Conservation (phyloP, 2,329 filamentous ascomycete genomes). For the Neoarthrinium moseri region DNA sequence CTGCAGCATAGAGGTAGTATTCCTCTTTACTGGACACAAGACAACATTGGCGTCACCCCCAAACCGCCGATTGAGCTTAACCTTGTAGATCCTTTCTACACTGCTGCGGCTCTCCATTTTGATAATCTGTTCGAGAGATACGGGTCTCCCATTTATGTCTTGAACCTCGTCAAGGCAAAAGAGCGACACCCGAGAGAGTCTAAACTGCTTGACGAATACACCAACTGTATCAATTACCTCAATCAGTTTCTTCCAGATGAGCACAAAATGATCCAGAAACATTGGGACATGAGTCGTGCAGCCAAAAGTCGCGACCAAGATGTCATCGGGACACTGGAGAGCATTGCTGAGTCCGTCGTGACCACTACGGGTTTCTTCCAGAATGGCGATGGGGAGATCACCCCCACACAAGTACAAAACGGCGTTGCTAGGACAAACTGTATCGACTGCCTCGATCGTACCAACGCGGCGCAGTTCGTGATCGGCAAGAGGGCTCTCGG, state of each 20-base stretch:
- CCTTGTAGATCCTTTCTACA: conserved; percentile 94
- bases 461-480: conserved; percentile 96
- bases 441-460: conserved; percentile 95
- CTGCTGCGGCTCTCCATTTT: conserved; percentile 89
- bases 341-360: conserved; percentile 85
- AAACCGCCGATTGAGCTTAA: conserved; percentile 96
- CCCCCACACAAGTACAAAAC: conserved; percentile 74
- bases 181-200: conserved; percentile 89
- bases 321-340: conserved; percentile 88
- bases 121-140: conserved; percentile 93
- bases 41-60: conserved; percentile 89
- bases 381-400: conserved; percentile 74
- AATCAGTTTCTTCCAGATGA: conserved; percentile 87
- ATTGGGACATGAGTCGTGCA: conserved; percentile 97
- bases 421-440: conserved; percentile 95
- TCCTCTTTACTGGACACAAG: conserved; percentile 95
- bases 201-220: conserved; percentile 85
- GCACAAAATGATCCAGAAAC: conserved; percentile 88
- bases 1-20: conserved; percentile 97
- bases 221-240: conserved; percentile 82
- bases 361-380: conserved; percentile 90
- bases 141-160: conserved; percentile 84
- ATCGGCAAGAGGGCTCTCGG: conserved; percentile 93
- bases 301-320: conserved; percentile 90
- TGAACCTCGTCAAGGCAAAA: conserved; percentile 87